These are phyloP conservation scores for Talaromyces sp. DNA, from an alignment of 2,329 filamentous ascomycete species.

Conservation along the genomic window DNA sequence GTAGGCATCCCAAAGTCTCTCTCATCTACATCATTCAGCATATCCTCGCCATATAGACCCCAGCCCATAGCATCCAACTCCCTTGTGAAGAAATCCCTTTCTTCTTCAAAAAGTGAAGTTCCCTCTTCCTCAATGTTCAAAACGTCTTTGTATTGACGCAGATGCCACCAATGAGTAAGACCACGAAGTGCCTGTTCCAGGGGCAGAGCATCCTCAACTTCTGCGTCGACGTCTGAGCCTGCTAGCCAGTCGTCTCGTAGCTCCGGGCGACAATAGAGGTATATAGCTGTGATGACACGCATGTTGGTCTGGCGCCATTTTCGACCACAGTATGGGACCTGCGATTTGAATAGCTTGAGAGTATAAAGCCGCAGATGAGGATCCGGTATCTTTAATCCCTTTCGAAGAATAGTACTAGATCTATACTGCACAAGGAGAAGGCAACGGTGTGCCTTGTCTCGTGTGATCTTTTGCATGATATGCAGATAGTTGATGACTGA, in stretches of 20 bases:
- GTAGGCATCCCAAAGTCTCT: slow-evolving; percentile 25
- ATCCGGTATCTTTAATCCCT: slow-evolving; percentile 86
- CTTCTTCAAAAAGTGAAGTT: slow-evolving; percentile 61
- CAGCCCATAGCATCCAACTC: slow-evolving; percentile 70
- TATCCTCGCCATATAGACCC: slow-evolving; percentile 40
- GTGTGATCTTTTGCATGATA: slow-evolving; percentile 96
- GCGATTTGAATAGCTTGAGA: slow-evolving; percentile 96
- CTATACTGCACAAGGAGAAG: slow-evolving; percentile 94
- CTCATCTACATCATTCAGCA: slow-evolving; percentile 28
- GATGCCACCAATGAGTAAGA: slow-evolving; percentile 91
- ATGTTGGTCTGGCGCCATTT: slow-evolving; percentile 99
- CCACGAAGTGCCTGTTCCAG: slow-evolving; percentile 86
- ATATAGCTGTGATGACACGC: slow-evolving; percentile 96
- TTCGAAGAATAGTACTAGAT: slow-evolving; percentile 84
- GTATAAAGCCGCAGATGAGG: slow-evolving; percentile 86
- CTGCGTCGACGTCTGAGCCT: slow-evolving; percentile 85
- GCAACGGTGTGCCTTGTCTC: slow-evolving; percentile 91
- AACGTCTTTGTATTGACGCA: slow-evolving; percentile 74
- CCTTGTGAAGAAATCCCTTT: slow-evolving; percentile 74
- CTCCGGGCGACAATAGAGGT: slow-evolving; percentile 88
- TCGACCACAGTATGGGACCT: slow-evolving; percentile 94
- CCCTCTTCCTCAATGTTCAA: slow-evolving; percentile 53
- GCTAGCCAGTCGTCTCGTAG: slow-evolving; percentile 91
- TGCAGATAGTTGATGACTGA: slow-evolving; percentile 91
- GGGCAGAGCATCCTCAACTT: slow-evolving; percentile 88